Evolutionary conservation across 176 grass and related monocot genomes (phyloP), one percentile per base, ranked within the genome.

Genomic region (Carex kokanica): DNA sequence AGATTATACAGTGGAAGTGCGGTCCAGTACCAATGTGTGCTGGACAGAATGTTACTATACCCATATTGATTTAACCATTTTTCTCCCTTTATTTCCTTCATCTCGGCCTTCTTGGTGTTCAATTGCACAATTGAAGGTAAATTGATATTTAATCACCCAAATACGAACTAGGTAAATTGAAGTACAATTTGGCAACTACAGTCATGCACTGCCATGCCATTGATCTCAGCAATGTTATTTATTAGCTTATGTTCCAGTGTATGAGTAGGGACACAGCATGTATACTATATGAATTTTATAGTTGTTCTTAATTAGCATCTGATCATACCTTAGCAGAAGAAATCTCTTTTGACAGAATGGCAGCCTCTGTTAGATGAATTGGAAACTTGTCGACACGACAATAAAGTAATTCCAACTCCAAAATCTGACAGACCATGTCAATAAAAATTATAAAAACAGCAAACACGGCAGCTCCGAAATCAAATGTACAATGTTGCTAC

Each of bases 321-420:
- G 25, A 27, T 32, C 20, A 84, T 89, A 97, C 94, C 94, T 94
- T 97, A 78, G 88, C 90, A 87, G 81, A 91, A 89, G 94, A 89
- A 67, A 97, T 85, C 78, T 88, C 85, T 87, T 64, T 71, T 61
- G 40, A 85, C 82, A 97, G 83, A 36, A 56, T 86, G 31, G 83
- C 79, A 63, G 78, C 80, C 86, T 91, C 79, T 51, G 23, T 79
- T 62, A 97, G 71, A 66, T 84, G 78, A 85, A 97, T 81, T 9
- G 94, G 90, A 71, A 92, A 97, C 70, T 91, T 81, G 31, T 79
- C 80, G 71, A 81, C 83, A 78, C 85, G 88, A 11, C 79, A 82
- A 81, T 89, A 84, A 47, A 97, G 75, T 38, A 23, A 79, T 88
- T 97, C 90, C 87, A 97, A 94, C 83, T 88, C 73, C 20, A 52